Evolutionary conservation across 2,329 filamentous ascomycete genomes (phyloP).

Genomic region (Fusarium ambrosium): DNA sequence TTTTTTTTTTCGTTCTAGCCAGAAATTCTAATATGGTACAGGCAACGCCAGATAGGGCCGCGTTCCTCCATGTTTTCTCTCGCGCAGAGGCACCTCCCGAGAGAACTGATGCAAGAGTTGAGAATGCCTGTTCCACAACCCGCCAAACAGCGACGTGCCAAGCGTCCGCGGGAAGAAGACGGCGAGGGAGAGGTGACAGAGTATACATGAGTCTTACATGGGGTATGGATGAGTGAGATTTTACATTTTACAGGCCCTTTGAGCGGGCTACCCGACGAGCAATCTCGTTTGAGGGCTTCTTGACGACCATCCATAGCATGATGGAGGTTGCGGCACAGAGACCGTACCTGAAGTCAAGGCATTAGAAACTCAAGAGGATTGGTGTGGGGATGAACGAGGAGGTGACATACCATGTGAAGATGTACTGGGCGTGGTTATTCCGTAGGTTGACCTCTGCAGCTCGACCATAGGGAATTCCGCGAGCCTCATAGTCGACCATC

Average conservation of each 20-base stretch:
- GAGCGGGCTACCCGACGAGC: slow-evolving; percentile 71
- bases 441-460: slow-evolving; percentile 90
- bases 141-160: slow-evolving; percentile 60
- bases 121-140: slow-evolving; percentile 75
- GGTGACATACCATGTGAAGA: slow-evolving; percentile 90
- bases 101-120: slow-evolving; percentile 86
- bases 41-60: slow-evolving; percentile 81
- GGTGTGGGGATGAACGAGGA: not conserved
- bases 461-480: slow-evolving; percentile 90
- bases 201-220: slow-evolving; percentile 47
- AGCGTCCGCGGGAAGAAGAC: slow-evolving; percentile 48
- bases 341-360: slow-evolving; percentile 76
- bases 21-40: slow-evolving; percentile 58
- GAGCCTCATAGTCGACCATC: slow-evolving; percentile 79
- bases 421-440: slow-evolving; percentile 98
- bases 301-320: slow-evolving; percentile 97
- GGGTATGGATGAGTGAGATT: slow-evolving; percentile 26
- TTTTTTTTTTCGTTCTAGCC: slow-evolving; percentile 40
- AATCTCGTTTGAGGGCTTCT: slow-evolving; percentile 83
- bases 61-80: slow-evolving; percentile 85
- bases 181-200: slow-evolving; percentile 55
- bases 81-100: slow-evolving; percentile 84
- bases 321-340: slow-evolving; percentile 86
- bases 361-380: not conserved
- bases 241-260: slow-evolving; percentile 44